Evolutionary conservation across 2,329 filamentous ascomycete species (phyloP), one percentile per base, ranked within the genome.

Genomic region (Ustulina deusta): DNA sequence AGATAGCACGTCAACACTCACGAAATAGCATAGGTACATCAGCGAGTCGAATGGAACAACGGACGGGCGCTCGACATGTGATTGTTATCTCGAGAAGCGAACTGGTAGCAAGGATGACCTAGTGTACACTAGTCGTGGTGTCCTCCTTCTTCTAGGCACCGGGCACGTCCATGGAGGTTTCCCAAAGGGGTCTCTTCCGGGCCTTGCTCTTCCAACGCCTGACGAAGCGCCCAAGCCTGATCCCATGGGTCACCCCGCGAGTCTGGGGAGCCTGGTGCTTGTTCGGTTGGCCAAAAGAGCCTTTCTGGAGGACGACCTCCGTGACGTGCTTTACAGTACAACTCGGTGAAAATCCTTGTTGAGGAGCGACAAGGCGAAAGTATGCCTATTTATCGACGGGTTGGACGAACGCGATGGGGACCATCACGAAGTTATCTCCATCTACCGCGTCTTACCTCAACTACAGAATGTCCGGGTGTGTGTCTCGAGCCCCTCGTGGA

Each of bases 401-500:
- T 15, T 49, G 10, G 25, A 55, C 11, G 51, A 55, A 22, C 22
- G 5, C 17, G 11, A 55, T 5, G 51, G 51, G 9, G 20, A 55
- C 13, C 32, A 9, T 22, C 20, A 22, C 2, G 34, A 38, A 6
- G 34, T 55, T 9, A 38, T 55, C 34, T 22, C 32, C 13, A 22
- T 25, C 51, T 38, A 5, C 11, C 20, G 15, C 15, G 11, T 6
- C 7, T 55, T 40, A 25, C 2, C 20, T 25, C 51, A 22, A 11
- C 29, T 38, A 11, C 40, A 20, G 13, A 36, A 56, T 48, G n/a
- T 63, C n/a, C 49, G 57, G 17, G 9, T 63, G 3, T 63, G 61
- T 46, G 51, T 63, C 4, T 63, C 61, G 2, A 63, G 61, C 15
- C 38, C 51, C 2, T 51, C 61, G 1, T 63, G 61, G 61, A 48